A percentile compares a stretch with the other conserved stretches of the same genome.
Evolutionary conservation across 768 basidiomycete species (phyloP).

Genomic region (Termitomyces sp.): DNA sequence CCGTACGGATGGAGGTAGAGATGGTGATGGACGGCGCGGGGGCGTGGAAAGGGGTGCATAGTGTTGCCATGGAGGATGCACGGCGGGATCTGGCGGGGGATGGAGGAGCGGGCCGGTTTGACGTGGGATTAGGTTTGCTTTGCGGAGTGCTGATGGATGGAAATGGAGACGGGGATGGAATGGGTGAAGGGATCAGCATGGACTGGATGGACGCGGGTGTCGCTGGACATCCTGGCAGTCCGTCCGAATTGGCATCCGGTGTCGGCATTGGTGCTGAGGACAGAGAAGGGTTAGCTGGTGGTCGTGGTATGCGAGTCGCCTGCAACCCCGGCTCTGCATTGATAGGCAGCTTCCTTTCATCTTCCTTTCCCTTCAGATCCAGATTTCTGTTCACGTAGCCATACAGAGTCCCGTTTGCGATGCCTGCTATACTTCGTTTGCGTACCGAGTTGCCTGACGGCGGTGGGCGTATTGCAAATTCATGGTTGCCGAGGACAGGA

Average conservation of each 20-base stretch:
- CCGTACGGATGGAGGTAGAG: too few species aligned
- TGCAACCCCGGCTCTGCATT: neutral
- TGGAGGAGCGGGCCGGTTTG: constrained; percentile 14
- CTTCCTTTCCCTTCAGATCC: neutral
- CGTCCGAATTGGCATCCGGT: neutral
- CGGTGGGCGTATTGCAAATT: constrained; percentile 52
- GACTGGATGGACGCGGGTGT: neutral
- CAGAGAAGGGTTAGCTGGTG: neutral
- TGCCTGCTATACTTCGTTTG: constrained; percentile 7
- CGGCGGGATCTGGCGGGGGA: constrained; percentile 11
- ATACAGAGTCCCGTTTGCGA: too few species aligned
- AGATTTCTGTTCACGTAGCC: neutral
- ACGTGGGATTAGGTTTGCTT: constrained; percentile 8
- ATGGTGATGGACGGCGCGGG: constrained; percentile 6
- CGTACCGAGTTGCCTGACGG: constrained; percentile 15
- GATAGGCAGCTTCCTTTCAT: neutral
- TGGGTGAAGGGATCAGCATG: constrained; percentile 1
- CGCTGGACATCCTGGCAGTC: neutral
- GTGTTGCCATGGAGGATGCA: constrained; percentile 23
- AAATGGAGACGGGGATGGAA: neutral
- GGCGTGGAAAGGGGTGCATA: constrained; percentile 18
- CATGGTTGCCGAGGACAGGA: constrained; percentile 59
- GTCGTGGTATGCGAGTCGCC: neutral
- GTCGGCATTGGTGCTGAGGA: neutral
- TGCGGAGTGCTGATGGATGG: neutral